phyloP scores from a whole-genome alignment of 164 flowering plant species.

The Chimonanthus praecox region DNA sequence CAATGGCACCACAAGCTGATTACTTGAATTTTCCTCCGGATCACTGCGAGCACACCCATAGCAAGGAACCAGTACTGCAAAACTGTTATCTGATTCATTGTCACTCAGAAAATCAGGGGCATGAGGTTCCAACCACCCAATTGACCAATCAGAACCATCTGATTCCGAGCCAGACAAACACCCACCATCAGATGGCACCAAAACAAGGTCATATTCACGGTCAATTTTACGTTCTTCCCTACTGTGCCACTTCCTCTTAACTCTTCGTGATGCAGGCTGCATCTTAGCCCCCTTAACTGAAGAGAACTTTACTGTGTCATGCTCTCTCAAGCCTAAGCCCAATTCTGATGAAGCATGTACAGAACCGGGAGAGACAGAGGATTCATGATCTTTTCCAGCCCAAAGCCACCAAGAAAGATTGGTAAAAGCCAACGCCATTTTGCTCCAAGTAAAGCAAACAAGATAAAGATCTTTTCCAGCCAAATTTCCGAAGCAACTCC shows the following conservation, averaged over 20 bases:
- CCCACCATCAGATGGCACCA: constrained; percentile 2
- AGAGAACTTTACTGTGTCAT: constrained; percentile 13
- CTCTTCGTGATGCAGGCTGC: constrained; percentile 39
- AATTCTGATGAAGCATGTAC: constrained; percentile 24
- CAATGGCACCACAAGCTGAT: constrained; percentile 36
- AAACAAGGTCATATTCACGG: too few relatives aligned
- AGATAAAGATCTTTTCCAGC: not conserved
- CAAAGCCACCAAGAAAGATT: constrained; percentile 39
- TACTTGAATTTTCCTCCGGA: constrained; percentile 26
- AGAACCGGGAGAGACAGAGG: constrained; percentile 18
- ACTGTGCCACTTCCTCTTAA: constrained; percentile 47
- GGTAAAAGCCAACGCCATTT: constrained; percentile 40
- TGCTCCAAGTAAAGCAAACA: not conserved
- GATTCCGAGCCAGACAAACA: constrained; percentile 80
- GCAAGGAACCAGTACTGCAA: constrained; percentile 88
- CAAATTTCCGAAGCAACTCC: not conserved
- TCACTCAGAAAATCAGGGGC: too few relatives aligned
- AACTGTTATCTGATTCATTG: constrained; percentile 27
- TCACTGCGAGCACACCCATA: constrained; percentile 49
- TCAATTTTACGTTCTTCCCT: too few relatives aligned
- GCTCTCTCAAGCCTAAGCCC: constrained; percentile 21
- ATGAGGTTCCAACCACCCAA: constrained; percentile 33
- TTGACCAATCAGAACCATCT: constrained; percentile 85
- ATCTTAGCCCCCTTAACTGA: too few relatives aligned
- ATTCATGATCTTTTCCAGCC: constrained; percentile 33